Base-by-base conservation (phyloP, 2,329 filamentous ascomycete species). In the Ophiostoma himal-ulmi region DNA sequence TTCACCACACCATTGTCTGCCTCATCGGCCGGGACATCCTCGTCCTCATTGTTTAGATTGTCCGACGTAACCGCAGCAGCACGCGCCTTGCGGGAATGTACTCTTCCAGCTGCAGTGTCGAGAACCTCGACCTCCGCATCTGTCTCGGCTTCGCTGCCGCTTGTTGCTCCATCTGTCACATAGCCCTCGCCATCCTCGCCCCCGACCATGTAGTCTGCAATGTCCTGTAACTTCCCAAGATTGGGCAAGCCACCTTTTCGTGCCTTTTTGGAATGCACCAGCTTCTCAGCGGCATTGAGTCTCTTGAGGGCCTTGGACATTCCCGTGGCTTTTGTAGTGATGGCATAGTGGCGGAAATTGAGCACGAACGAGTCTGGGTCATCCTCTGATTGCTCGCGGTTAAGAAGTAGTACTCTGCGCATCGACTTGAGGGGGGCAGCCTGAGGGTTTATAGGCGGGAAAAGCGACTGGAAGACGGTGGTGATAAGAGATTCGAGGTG, bases 371-470 rank as follows among this genome's bases (percentile, higher is more conserved):
- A 88, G 41, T 88, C 89, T 54, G 90, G 85, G 68, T 88, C 85
- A 52, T 84, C 82, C 11, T 79, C 77, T 1, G 82, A 80, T 69
- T 82, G 81, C 78, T 96, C 93, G 73, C 95, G 89, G 80, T 98
- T 97, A 71, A 99, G 82, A 26, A 99, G 86, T 70, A 99, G 86
- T 0, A 98, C 92, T 77, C 95, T 88, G 74, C 91, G 91, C 78
- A 99, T 97, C n/a, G 93, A 93, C 76, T 92, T 91, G 48, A 99
- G 85, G 1, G 95, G 93, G 1, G 93, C 96, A 39, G 88, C 87
- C 79, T 96, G 93, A 0, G 95, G 95, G 75, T 95, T 95, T 79
- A 99, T 97, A 1, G 94, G 92, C 4, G 95, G 94, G 77, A 99
- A 98, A 48, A 99, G 87, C 8, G 93, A 96, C 79, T 97, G 94